Percentiles rank a stretch among this genome's conserved stretches.
These are phyloP conservation scores for Trichoderma endophyticum DNA, from an alignment of 2,329 filamentous ascomycete species.

Conservation along the genomic window DNA sequence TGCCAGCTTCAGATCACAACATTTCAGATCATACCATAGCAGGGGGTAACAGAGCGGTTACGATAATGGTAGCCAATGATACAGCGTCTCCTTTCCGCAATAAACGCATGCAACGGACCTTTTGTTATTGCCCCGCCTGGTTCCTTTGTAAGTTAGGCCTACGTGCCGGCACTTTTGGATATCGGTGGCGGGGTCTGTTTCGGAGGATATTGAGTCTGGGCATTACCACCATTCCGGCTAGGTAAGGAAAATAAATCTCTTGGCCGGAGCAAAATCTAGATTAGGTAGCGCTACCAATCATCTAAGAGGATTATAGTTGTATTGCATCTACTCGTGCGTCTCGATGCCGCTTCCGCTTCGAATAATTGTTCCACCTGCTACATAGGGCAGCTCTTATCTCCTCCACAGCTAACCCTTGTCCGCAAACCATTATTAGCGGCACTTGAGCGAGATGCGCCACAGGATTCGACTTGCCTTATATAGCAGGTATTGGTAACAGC, in stretches of 20 bases:
- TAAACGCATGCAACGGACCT: neutral
- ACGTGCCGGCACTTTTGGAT: neutral
- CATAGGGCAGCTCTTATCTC: neutral
- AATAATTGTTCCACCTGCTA: neutral
- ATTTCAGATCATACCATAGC: neutral
- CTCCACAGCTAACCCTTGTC: neutral
- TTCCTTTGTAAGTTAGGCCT: neutral
- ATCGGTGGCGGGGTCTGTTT: neutral
- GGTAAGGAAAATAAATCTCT: neutral
- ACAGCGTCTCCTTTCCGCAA: neutral
- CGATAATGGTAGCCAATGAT: neutral
- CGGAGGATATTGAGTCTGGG: neutral
- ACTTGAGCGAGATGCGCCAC: neutral
- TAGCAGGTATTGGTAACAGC: neutral
- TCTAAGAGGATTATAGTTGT: neutral
- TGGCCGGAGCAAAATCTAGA: neutral
- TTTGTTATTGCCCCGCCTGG: neutral
- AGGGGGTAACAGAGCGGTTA: neutral
- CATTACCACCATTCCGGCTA: neutral
- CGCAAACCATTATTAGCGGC: neutral
- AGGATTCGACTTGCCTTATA: neutral
- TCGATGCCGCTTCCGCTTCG: neutral
- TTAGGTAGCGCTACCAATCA: neutral
- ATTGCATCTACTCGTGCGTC: neutral
- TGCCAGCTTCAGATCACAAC: neutral